phyloP scores from a whole-genome alignment of 108 stramenopile species.

The Cyclostephanos invisitatus region DNA sequence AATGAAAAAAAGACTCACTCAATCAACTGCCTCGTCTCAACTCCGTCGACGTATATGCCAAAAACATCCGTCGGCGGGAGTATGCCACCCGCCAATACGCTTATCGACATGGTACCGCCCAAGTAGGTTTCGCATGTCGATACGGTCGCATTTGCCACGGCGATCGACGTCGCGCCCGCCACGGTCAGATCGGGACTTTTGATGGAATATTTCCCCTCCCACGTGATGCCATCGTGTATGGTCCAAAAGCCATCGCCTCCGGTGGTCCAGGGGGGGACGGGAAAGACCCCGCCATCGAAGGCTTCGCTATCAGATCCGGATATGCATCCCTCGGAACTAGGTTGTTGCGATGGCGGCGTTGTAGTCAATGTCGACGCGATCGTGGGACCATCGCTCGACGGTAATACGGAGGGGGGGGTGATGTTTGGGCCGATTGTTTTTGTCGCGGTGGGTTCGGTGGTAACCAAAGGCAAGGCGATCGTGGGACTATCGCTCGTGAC shows the following conservation, averaged over 20 bases:
- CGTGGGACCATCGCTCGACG: neutral
- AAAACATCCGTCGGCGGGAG: neutral
- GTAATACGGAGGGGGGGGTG: neutral
- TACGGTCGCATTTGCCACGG: conserved; percentile 27
- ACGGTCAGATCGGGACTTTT: conserved; percentile 35
- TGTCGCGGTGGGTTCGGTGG: neutral
- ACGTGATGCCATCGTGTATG: conserved; percentile 20
- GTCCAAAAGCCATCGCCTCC: conserved; percentile 33
- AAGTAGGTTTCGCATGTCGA: conserved; percentile 14
- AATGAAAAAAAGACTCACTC: neutral
- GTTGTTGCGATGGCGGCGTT: neutral
- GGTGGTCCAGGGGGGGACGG: conserved; percentile 37
- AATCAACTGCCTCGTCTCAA: neutral
- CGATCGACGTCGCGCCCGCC: neutral
- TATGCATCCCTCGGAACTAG: neutral
- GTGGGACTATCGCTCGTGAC: neutral
- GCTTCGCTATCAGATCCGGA: neutral
- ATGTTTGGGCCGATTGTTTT: neutral
- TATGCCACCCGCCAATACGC: conserved; percentile 8
- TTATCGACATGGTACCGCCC: conserved; percentile 17
- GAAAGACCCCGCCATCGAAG: conserved; percentile 34
- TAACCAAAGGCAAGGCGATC: neutral
- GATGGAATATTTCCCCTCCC: conserved; percentile 31
- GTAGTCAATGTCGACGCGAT: neutral
- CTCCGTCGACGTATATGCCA: conserved; percentile 8